phyloP scores from a whole-genome alignment of 2,329 filamentous ascomycete genomes.

The Gaeumannomyces tritici region DNA sequence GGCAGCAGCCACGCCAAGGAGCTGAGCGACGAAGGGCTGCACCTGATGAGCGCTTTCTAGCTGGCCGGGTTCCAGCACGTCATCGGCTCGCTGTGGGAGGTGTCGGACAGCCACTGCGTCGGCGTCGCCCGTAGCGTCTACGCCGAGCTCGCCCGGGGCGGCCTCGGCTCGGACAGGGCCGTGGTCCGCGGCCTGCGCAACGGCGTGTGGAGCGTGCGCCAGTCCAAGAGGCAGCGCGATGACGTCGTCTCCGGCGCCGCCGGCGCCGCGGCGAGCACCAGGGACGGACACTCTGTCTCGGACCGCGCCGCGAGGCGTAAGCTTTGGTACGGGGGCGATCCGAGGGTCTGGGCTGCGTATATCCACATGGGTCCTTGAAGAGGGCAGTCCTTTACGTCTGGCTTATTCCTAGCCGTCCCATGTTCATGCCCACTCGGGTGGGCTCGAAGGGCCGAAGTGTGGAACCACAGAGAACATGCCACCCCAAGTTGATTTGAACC shows the following conservation, averaged over 20 bases:
- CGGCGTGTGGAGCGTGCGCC: not conserved
- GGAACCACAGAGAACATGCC: no score
- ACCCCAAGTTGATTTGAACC: no score
- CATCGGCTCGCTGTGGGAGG: constrained; percentile 29
- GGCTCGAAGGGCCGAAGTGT: no score
- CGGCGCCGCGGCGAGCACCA: not conserved
- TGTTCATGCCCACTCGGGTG: no score
- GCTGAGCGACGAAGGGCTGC: constrained; percentile 25
- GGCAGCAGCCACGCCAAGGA: constrained; percentile 12
- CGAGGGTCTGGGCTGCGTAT: not conserved
- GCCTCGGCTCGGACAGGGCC: not conserved
- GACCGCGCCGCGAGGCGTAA: not conserved
- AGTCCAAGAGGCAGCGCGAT: not conserved
- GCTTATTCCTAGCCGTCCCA: no score
- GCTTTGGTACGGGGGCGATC: not conserved
- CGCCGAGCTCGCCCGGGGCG: constrained; percentile 38
- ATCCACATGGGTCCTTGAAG: not conserved
- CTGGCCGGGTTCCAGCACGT: constrained; percentile 29
- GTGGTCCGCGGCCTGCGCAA: not conserved
- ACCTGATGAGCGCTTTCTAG: constrained; percentile 25
- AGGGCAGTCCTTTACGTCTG: no score
- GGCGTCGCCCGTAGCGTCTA: constrained; percentile 37
- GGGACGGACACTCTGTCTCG: not conserved
- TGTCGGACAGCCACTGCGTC: constrained; percentile 16
- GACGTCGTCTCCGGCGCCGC: not conserved